phyloP scores from a whole-genome alignment of 306 rosid genomes.

The Clitoria ternatea region DNA sequence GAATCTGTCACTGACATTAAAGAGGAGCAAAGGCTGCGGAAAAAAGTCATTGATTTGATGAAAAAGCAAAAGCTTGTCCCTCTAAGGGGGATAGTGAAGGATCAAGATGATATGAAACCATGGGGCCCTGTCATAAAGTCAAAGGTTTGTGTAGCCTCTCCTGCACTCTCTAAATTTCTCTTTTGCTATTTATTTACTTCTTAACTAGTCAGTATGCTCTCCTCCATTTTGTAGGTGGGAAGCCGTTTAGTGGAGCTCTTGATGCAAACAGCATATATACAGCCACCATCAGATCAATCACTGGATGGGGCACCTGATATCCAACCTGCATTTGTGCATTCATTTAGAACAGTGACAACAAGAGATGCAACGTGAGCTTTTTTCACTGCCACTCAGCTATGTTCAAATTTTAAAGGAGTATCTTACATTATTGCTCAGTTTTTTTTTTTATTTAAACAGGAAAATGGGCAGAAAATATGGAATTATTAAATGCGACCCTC shows the following conservation, averaged over 20 bases:
- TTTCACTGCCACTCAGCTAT: conserved; percentile 13
- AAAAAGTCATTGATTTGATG: conserved; percentile 70
- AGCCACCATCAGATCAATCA: conserved; percentile 67
- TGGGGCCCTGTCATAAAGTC: conserved; percentile 72
- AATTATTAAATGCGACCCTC: conserved; percentile 73
- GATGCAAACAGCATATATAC: conserved; percentile 81
- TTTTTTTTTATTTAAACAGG: conserved; percentile 37
- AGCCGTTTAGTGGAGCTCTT: conserved; percentile 83
- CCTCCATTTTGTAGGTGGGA: conserved; percentile 59
- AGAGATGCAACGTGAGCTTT: conserved; percentile 52
- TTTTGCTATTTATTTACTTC: conserved; percentile 18
- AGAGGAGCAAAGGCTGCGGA: conserved; percentile 66
- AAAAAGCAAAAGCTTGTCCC: conserved; percentile 66
- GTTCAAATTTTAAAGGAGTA: conserved; percentile 13
- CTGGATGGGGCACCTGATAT: conserved; percentile 67
- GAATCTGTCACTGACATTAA: conserved; percentile 26
- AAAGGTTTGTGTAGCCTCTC: conserved; percentile 50
- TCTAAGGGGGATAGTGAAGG: conserved; percentile 50
- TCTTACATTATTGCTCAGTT: conserved; percentile 11
- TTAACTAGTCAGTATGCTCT: not conserved
- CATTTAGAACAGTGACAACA: conserved; percentile 40
- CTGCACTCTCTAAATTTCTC: conserved; percentile 10
- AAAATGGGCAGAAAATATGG: conserved; percentile 59
- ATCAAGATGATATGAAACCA: conserved; percentile 47
- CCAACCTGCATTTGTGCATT: conserved; percentile 86